Evolutionary conservation across 148 eudicot species (phyloP).

Genomic region (Bassia scoparia): DNA sequence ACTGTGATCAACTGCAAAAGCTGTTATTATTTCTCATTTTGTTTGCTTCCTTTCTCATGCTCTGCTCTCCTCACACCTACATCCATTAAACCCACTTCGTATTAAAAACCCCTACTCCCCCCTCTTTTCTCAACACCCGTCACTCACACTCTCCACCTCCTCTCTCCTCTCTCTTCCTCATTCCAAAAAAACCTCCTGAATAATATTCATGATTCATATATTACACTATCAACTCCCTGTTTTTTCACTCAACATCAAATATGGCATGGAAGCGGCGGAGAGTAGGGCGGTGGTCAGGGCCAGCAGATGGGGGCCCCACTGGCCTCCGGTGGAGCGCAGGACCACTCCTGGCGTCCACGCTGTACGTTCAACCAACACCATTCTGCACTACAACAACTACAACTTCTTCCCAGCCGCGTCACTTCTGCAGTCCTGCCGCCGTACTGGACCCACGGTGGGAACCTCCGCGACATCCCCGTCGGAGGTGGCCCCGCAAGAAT

Average conservation of each 20-base stretch:
- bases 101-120: slow-evolving; percentile 6
- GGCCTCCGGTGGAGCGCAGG: slow-evolving; percentile 36
- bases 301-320: slow-evolving; percentile 38
- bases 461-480: slow-evolving; percentile 70
- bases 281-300: slow-evolving; percentile 23
- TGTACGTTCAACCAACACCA: slow-evolving; percentile 58
- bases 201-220: not conserved
- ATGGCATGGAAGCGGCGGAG: not conserved
- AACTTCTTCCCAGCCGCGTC: slow-evolving; percentile 85
- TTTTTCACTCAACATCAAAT: not conserved
- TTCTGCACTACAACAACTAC: slow-evolving; percentile 93
- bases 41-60: slow-evolving; percentile 16
- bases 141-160: not conserved
- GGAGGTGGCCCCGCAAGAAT: slow-evolving; percentile 66
- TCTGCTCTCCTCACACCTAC: not conserved
- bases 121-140: too few relatives aligned
- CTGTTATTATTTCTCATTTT: slow-evolving; percentile 13
- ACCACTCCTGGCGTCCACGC: slow-evolving; percentile 64
- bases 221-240: not conserved
- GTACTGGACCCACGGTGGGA: slow-evolving; percentile 84
- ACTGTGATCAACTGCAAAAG: slow-evolving; percentile 5
- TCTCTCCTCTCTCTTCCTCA: too few relatives aligned
- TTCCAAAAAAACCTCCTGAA: not conserved
- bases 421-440: slow-evolving; percentile 83
- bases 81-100: not conserved